Evolutionary conservation across 1,284 basidiomycete genomes (phyloP).

Genomic region (Takashimella tepidaria): DNA sequence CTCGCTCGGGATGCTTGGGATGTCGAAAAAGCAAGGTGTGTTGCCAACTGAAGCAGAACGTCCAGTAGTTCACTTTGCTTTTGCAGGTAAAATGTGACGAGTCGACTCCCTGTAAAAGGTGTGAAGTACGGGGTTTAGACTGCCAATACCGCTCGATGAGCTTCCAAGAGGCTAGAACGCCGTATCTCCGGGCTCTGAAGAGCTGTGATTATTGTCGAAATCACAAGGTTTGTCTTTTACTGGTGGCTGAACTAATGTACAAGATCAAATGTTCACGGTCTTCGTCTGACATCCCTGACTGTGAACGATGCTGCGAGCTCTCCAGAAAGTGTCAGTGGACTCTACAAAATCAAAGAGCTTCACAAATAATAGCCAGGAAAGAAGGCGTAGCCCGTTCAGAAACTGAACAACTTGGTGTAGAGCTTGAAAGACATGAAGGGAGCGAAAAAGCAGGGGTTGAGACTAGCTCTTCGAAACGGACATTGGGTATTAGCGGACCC

Average conservation of each 20-base stretch:
- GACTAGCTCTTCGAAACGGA: no score
- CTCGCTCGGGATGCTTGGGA: background rate
- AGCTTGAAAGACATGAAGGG: no score
- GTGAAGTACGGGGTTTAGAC: constrained; percentile 1
- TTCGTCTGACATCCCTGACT: background rate
- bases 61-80: background rate
- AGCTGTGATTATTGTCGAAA: constrained; percentile 15
- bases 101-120: constrained; percentile 10
- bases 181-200: constrained; percentile 4
- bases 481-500: background rate
- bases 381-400: background rate
- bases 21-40: constrained; percentile 5
- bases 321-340: background rate
- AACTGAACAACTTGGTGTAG: background rate
- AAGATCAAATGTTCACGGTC: constrained; percentile 2
- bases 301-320: background rate
- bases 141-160: background rate
- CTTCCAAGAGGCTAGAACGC: background rate
- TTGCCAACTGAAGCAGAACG: background rate
- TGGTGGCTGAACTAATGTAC: background rate
- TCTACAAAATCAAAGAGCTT: background rate
- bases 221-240: constrained; percentile 1
- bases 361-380: background rate
- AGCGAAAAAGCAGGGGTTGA: no score
- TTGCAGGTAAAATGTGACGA: constrained; percentile 18